Evolutionary conservation across 306 rosid genomes (phyloP).

Genomic region (Acacia confusa): DNA sequence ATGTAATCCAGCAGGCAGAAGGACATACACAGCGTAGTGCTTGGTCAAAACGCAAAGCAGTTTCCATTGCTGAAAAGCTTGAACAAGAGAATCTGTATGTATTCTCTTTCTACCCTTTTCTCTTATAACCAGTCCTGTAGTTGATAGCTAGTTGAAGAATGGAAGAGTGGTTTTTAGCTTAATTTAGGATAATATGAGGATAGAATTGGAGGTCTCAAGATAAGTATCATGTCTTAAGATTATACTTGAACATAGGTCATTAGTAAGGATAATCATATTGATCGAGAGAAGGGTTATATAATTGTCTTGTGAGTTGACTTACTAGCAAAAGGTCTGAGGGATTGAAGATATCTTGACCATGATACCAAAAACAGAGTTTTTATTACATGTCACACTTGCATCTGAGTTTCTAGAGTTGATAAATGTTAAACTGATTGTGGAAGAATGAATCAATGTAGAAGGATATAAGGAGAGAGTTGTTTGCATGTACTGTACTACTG

Average conservation of each 20-base stretch:
- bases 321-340: background rate
- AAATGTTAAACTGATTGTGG: background rate
- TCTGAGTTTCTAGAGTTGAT: background rate
- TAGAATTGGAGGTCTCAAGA: background rate
- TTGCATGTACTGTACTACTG: background rate
- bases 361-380: background rate
- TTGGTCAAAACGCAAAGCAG: slow-evolving; percentile 91
- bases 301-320: background rate
- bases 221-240: background rate
- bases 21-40: slow-evolving; percentile 57
- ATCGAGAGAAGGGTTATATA: background rate
- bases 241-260: background rate
- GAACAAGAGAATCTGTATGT: slow-evolving; percentile 92
- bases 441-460: background rate
- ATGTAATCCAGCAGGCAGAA: slow-evolving; percentile 96
- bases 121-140: background rate
- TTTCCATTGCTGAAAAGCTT: slow-evolving; percentile 98
- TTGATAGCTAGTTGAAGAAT: background rate
- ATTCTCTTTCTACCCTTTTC: slow-evolving; percentile 33
- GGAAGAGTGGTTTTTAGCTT: slow-evolving; percentile 4
- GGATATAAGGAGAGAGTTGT: background rate
- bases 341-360: background rate
- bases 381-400: background rate
- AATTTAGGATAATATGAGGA: background rate
- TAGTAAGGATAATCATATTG: background rate